Evolutionary conservation across 2,329 filamentous ascomycete species (phyloP).

Genomic region (Scedosporium aurantiacum): DNA sequence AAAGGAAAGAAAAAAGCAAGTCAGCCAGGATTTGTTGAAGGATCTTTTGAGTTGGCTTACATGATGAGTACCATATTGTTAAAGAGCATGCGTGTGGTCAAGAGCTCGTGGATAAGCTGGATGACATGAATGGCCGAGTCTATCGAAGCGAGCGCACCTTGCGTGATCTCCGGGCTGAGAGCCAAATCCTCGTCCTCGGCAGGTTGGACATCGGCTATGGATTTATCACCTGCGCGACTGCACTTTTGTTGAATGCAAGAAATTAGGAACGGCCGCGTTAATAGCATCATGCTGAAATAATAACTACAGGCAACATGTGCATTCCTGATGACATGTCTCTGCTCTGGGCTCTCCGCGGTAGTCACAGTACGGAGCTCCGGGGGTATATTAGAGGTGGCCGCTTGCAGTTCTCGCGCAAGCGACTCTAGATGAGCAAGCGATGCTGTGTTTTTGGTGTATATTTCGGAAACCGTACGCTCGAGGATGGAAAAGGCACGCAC

Average conservation of each 20-base stretch:
- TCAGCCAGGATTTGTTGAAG: neutral
- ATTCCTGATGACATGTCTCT: neutral
- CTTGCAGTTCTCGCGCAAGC: neutral
- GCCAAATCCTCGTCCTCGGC: neutral
- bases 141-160: neutral
- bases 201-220: neutral
- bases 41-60: neutral
- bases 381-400: neutral
- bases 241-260: neutral
- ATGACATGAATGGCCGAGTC: neutral
- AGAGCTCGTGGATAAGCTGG: neutral
- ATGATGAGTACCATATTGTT: constrained; percentile 1
- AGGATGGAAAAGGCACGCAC: neutral
- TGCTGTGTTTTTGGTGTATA: neutral
- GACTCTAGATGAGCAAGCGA: neutral
- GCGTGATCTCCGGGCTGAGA: neutral
- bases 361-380: neutral
- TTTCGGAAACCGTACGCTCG: neutral
- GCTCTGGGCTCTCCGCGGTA: neutral
- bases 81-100: neutral
- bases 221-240: neutral
- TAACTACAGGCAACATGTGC: neutral
- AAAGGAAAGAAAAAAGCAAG: neutral
- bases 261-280: neutral
- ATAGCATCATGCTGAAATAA: neutral